Conservation (phyloP, 345 rosid genomes). For the Salix koriyanagi region DNA sequence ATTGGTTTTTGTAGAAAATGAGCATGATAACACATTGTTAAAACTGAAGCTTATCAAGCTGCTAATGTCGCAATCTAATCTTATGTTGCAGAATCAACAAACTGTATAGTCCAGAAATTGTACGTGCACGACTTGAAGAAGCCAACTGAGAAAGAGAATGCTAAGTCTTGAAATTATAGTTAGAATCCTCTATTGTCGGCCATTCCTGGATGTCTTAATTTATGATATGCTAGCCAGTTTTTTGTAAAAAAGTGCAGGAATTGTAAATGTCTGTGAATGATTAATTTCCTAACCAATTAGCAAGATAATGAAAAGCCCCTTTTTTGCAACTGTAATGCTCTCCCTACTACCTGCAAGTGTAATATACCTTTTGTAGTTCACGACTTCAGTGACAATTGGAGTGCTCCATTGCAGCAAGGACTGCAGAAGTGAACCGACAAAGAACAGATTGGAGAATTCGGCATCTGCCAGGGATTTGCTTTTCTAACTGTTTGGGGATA, state of each 20-base stretch:
- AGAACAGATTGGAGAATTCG: not conserved
- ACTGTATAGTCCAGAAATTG: conserved; percentile 39
- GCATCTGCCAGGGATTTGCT: not conserved
- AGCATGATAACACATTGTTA: not conserved
- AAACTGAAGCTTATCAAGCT: not conserved
- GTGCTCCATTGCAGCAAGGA: not conserved
- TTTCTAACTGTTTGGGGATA: not conserved
- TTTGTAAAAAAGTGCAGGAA: not conserved
- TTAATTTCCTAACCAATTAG: not conserved
- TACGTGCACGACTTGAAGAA: conserved; percentile 46
- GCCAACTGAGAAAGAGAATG: conserved; percentile 37
- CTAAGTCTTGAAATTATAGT: conserved; percentile 3
- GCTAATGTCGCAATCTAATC: not conserved
- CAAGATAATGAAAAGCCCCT: not conserved
- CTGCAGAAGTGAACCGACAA: not conserved
- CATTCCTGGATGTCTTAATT: conserved; percentile 16
- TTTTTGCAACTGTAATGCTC: not conserved
- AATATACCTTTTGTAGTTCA: not conserved
- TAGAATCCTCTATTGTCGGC: not conserved
- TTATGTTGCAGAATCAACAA: conserved; percentile 58
- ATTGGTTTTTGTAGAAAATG: not conserved
- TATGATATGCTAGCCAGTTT: not conserved
- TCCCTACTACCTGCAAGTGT: not conserved
- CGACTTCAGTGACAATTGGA: not conserved
- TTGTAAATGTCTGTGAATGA: not conserved